Percentiles rank a stretch among this genome's conserved stretches.
phyloP scores from a whole-genome alignment of 306 rosid genomes.

The Pueraria montana region DNA sequence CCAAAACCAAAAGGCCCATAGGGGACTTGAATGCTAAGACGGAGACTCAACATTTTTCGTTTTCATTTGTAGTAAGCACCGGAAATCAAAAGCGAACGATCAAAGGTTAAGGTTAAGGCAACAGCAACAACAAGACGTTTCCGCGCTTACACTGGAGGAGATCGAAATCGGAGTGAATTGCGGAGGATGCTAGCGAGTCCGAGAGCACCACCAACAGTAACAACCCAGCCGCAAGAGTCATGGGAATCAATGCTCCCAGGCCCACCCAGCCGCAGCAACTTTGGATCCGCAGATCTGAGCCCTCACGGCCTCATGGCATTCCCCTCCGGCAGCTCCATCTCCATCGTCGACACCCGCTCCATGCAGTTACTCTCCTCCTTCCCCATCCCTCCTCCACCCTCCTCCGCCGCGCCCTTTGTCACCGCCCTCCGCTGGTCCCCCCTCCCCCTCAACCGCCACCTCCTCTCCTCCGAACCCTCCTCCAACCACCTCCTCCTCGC shows the following conservation, averaged over 20 bases:
- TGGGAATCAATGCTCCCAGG: slow-evolving; percentile 95
- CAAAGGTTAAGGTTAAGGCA: too few species aligned
- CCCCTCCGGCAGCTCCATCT: slow-evolving; percentile 87
- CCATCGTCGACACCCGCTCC: slow-evolving; percentile 83
- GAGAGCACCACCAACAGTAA: slow-evolving; percentile 23
- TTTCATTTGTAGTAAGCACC: too few species aligned
- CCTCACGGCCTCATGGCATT: slow-evolving; percentile 87
- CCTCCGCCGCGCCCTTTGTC: slow-evolving; percentile 79
- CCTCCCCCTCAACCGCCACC: slow-evolving; percentile 78
- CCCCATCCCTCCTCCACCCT: slow-evolving; percentile 79
- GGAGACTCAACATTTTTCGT: too few species aligned
- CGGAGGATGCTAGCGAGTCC: slow-evolving; percentile 52
- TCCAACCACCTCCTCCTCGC: slow-evolving; percentile 90
- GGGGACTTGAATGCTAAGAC: too few species aligned
- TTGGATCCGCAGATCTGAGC: slow-evolving; percentile 90
- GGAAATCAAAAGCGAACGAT: too few species aligned
- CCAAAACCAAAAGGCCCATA: too few species aligned
- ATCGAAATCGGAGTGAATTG: not conserved
- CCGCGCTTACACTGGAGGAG: too few species aligned
- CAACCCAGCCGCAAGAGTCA: slow-evolving; percentile 55
- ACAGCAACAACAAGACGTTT: too few species aligned
- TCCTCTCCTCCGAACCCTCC: slow-evolving; percentile 87
- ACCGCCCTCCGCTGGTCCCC: slow-evolving; percentile 95
- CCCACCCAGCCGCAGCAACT: slow-evolving; percentile 89
- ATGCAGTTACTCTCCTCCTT: slow-evolving; percentile 81